Conservation (phyloP, 768 basidiomycete genomes). For the Amanita thiersii region DNA sequence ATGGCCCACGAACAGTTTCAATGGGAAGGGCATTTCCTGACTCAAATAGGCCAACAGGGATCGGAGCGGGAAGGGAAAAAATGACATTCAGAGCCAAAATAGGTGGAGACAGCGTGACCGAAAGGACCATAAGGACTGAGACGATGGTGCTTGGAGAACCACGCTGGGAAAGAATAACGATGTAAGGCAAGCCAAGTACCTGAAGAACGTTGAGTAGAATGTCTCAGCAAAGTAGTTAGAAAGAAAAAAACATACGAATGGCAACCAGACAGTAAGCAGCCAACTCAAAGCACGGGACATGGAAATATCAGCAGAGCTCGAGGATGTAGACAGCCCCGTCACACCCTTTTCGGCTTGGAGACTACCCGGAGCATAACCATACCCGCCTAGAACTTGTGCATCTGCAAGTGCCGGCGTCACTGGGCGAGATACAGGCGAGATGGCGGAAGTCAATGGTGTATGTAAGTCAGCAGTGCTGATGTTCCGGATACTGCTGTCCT, state of each 20-base stretch:
- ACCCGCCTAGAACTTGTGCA: conserved; percentile 60
- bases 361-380: conserved; percentile 45
- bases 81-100: conserved; percentile 55
- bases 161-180: conserved; percentile 35
- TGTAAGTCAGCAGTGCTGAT: conserved; percentile 34
- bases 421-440: conserved; percentile 30
- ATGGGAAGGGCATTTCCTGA: not conserved
- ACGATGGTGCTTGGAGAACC: conserved; percentile 26
- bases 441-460: conserved; percentile 25
- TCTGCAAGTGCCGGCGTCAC: conserved; percentile 45
- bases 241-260: conserved; percentile 41
- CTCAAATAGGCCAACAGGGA: conserved; percentile 61
- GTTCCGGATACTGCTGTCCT: conserved; percentile 23
- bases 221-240: conserved; percentile 2
- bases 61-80: conserved; percentile 53
- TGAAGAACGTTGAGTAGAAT: conserved; percentile 18
- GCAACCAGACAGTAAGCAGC: conserved; percentile 62
- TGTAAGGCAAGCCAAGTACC: conserved; percentile 59
- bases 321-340: conserved; percentile 32
- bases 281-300: conserved; percentile 48
- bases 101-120: conserved; percentile 62
- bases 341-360: conserved; percentile 47
- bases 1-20: conserved; percentile 23
- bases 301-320: conserved; percentile 47
- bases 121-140: conserved; percentile 49